A percentile compares a stretch with the other conserved stretches of the same genome.
Conservation (phyloP, 1,284 basidiomycete genomes). For the Chalciporus sp. region DNA sequence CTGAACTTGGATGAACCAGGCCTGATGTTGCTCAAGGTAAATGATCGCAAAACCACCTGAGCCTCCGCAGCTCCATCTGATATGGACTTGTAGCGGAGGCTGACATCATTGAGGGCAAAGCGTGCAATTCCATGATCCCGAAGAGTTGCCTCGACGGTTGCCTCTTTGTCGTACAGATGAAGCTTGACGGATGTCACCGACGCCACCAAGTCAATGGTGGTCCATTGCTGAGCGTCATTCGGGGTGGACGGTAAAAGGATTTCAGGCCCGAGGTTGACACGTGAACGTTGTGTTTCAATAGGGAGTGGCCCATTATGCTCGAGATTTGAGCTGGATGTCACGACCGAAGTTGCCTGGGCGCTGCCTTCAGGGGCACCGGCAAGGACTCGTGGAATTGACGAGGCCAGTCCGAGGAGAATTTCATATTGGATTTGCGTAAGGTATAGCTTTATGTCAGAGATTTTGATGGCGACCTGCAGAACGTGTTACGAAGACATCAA, state of each 20-base stretch:
- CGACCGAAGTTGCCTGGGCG: slow-evolving; percentile 29
- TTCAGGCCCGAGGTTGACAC: slow-evolving; percentile 62
- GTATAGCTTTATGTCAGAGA: slow-evolving; percentile 90
- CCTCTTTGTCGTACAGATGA: slow-evolving; percentile 85
- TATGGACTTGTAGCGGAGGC: slow-evolving; percentile 81
- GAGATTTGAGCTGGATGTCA: slow-evolving; percentile 13
- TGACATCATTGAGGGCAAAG: slow-evolving; percentile 84
- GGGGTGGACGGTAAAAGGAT: slow-evolving; percentile 35
- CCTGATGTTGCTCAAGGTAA: slow-evolving; percentile 90
- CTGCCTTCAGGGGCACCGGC: slow-evolving; percentile 42
- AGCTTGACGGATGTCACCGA: slow-evolving; percentile 78
- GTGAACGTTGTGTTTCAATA: slow-evolving; percentile 5
- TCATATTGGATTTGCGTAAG: slow-evolving; percentile 92
- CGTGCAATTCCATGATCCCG: slow-evolving; percentile 83
- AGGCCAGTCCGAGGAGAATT: slow-evolving; percentile 72
- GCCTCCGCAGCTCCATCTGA: slow-evolving; percentile 86
- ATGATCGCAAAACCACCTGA: slow-evolving; percentile 86
- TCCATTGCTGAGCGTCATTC: slow-evolving; percentile 47
- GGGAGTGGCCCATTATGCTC: slow-evolving; percentile 6
- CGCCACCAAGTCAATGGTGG: slow-evolving; percentile 78
- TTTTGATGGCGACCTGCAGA: slow-evolving; percentile 66
- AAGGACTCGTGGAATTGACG: slow-evolving; percentile 77
- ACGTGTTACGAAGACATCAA: slow-evolving; percentile 5
- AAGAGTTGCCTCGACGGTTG: slow-evolving; percentile 61
- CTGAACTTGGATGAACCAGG: slow-evolving; percentile 86